Base-by-base conservation (phyloP, 2,329 filamentous ascomycete genomes). In the Chalara sp. region DNA sequence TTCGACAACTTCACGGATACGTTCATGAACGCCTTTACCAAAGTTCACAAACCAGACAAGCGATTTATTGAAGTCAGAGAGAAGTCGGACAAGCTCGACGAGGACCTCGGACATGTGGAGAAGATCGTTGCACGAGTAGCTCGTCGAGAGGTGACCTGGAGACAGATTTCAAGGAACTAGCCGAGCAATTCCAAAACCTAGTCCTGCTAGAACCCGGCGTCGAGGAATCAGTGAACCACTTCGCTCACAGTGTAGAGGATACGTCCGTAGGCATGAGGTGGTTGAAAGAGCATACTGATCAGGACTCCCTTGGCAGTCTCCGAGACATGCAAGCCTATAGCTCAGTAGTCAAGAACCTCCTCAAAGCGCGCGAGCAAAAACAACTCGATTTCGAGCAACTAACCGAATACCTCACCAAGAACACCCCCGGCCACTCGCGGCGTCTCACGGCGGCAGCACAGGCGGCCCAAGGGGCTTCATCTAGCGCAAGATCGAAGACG, bases 321-420 rank as follows among this genome's bases (percentile, higher is more conserved):
- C 83, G 90, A 47, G 93, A 99, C 70, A 96, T 97, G 91, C 88
- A 95, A 62, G 86, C 90, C 29, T 99, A 97, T 70, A 92, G 90
- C 58, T 73, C 80, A n/a, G 86, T 89, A 0, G 75, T 97, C 44
- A 95, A 95, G 69, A 78, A 82, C 29, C 83, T 99, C 5, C 81
- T 99, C 56, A 95, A 95, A 68, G 89, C 89, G 1, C 85, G 93
- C 33, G 93, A 99, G 72, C 90, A 95, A 72, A 99, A 99, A 67
- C 93, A 99, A 68, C 85, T 99, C 52, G 93, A 99, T 72, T 95
- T 92, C 64, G 93, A 99, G 71, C 91, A 89, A 58, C 78, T 97
- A 35, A 95, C 90, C 32, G 92, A 97, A 66, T 97, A 97, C 68
- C 86, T 96, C 49, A 89, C 88, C 71, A 96, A 95, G 67, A 89